A percentile compares a stretch with the other conserved stretches of the same genome.
Conservation (phyloP, 129 eudicot species). For the Pulicaria dysenterica region DNA sequence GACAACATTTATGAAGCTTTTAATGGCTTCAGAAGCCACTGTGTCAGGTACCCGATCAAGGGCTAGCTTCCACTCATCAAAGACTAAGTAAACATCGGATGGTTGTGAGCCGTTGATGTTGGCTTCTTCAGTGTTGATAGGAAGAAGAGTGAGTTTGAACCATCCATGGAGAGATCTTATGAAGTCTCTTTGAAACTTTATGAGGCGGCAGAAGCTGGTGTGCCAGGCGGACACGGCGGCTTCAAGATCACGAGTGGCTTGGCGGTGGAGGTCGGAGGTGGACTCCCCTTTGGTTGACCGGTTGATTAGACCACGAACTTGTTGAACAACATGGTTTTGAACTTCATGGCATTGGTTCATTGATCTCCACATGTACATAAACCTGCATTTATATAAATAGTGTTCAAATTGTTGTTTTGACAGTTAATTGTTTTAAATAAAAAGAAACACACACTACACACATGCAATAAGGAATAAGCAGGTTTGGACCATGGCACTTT, state of each 20-base stretch:
- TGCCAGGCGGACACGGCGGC: conserved; percentile 93
- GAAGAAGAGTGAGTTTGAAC: conserved; percentile 80
- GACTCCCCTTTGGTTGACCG: conserved; percentile 57
- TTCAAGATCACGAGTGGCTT: conserved; percentile 88
- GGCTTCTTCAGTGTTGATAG: conserved; percentile 45
- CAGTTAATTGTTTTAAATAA: not conserved
- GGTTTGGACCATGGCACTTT: conserved; percentile 36
- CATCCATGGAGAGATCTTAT: conserved; percentile 83
- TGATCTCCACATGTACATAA: conserved; percentile 98
- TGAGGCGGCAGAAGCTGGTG: conserved; percentile 83
- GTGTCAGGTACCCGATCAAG: conserved; percentile 89
- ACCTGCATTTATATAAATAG: conserved; percentile 47
- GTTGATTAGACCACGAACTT: conserved; percentile 85
- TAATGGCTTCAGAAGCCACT: conserved; percentile 94
- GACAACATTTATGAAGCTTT: conserved; percentile 86
- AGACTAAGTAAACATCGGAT: conserved; percentile 58
- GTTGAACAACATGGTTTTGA: conserved; percentile 89
- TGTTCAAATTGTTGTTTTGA: not conserved
- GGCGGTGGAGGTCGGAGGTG: conserved; percentile 90
- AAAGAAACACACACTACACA: not conserved
- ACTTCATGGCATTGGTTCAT: conserved; percentile 89
- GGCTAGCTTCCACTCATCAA: conserved; percentile 92
- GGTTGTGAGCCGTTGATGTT: conserved; percentile 40
- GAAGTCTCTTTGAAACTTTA: conserved; percentile 82
- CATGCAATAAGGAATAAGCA: conserved; percentile 1